Percentiles rank a stretch among this genome's conserved stretches.
phyloP scores from a whole-genome alignment of 495 filamentous ascomycete species.

The Penicillium samsonianum region DNA sequence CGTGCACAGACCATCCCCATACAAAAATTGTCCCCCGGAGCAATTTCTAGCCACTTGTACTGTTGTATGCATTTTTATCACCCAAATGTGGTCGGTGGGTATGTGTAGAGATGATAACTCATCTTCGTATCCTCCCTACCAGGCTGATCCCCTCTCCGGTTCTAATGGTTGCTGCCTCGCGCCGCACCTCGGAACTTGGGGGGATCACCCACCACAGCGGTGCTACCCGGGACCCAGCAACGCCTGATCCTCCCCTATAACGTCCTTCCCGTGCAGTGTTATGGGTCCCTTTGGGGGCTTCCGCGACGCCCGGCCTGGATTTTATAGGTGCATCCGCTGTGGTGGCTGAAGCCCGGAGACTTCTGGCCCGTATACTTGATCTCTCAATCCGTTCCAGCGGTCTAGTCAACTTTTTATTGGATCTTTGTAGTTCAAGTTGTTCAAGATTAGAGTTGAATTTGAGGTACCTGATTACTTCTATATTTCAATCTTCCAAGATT shows the following conservation, averaged over 20 bases:
- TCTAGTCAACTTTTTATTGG: neutral
- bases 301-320: neutral
- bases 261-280: neutral
- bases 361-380: neutral
- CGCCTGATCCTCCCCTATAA: neutral
- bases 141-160: constrained; percentile 10
- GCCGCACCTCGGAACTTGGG: neutral
- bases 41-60: constrained; percentile 9
- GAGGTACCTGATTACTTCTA: neutral
- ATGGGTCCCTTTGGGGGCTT: neutral
- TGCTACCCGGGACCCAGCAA: neutral
- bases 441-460: neutral
- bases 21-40: constrained; percentile 12
- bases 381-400: neutral
- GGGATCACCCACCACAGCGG: neutral
- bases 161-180: constrained; percentile 1
- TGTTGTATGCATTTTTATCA: neutral
- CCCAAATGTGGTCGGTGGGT: constrained; percentile 22
- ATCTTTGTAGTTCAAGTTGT: no score
- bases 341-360: neutral
- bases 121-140: constrained; percentile 8
- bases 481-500: neutral
- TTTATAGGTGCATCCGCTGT: no score
- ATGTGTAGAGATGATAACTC: constrained; percentile 18
- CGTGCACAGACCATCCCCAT: constrained; percentile 18